These are phyloP conservation scores for Venturiaceae sp. DNA, from an alignment of 2,329 filamentous ascomycete genomes.

Conservation along the genomic window DNA sequence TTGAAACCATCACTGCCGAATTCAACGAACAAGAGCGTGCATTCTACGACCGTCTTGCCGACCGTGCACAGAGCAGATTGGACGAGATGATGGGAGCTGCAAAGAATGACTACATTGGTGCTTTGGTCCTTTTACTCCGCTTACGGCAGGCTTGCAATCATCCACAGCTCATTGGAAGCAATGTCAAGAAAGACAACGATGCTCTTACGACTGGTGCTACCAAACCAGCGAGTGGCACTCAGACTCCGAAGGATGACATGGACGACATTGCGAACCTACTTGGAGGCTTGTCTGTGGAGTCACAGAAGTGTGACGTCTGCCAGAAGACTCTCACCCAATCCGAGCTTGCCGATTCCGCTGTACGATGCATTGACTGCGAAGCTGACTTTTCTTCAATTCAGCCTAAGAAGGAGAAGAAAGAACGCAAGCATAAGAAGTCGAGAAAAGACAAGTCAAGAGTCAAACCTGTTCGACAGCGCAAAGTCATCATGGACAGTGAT, in stretches of 20 bases:
- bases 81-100: constrained; percentile 77
- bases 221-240: constrained; percentile 24
- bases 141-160: constrained; percentile 93
- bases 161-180: constrained; percentile 74
- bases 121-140: constrained; percentile 81
- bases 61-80: constrained; percentile 76
- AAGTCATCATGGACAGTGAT: constrained; percentile 53
- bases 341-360: constrained; percentile 42
- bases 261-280: constrained; percentile 82
- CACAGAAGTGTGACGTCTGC: constrained; percentile 77
- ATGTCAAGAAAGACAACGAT: constrained; percentile 80
- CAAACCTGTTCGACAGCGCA: constrained; percentile 13
- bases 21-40: constrained; percentile 71
- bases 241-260: constrained; percentile 40
- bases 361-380: constrained; percentile 65
- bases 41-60: constrained; percentile 79
- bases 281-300: constrained; percentile 68
- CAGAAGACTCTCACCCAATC: constrained; percentile 54
- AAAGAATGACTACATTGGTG: constrained; percentile 83
- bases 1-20: constrained; percentile 67
- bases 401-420: constrained; percentile 17
- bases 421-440: constrained; percentile 14
- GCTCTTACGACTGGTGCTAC: constrained; percentile 57
- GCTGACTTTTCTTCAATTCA: constrained; percentile 55
- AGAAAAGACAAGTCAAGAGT: constrained; percentile 12